Evolutionary conservation across 306 rosid genomes (phyloP), one percentile per base, ranked within the genome.

Genomic region (Prinsepia uniflora): DNA sequence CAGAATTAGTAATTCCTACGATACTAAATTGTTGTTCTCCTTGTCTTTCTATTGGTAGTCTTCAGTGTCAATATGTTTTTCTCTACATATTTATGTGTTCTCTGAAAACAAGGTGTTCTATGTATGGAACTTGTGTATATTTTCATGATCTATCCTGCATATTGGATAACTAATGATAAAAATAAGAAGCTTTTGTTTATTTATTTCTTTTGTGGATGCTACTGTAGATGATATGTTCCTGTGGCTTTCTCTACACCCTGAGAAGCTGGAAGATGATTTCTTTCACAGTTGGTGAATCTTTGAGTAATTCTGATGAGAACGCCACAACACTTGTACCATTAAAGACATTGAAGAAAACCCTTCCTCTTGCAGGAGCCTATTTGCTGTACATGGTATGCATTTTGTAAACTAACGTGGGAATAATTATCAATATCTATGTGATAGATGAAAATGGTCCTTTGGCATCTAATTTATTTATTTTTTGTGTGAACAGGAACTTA

Each of bases 291-390:
- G 75, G 78, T 43, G 98, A 88, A 74, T 83, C 93, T 58, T 75
- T 76, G 60, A 65, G 40, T 30, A 48, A 70, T 72, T 73, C 89
- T 61, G 98, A 87, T 61, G 83, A 71, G 65, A 86, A 75, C 65
- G 50, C 81, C 47, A 73, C 81, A 72, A 80, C 72, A 48, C 79
- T 90, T 79, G 93, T 93, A 64, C 82, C 97, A 5, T 34, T 88
- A 68, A 85, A 83, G 80, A 93, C 96, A 44, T 81, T 93, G 88
- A 85, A 77, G 85, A 88, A 85, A 79, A 87, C 97, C 50, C 71
- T 83, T 79, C 98, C 98, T 64, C 76, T 93, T 68, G 83, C 97
- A 30, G 97, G 90, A 75, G 83, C 98, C 41, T 93, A 90, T 87
- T 87, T 90, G 83, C 84, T 93, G 64, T 93, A 93, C 89, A 90